These are phyloP conservation scores for Amanita phalloides DNA, from an alignment of 768 basidiomycete genomes.

Conservation along the genomic window DNA sequence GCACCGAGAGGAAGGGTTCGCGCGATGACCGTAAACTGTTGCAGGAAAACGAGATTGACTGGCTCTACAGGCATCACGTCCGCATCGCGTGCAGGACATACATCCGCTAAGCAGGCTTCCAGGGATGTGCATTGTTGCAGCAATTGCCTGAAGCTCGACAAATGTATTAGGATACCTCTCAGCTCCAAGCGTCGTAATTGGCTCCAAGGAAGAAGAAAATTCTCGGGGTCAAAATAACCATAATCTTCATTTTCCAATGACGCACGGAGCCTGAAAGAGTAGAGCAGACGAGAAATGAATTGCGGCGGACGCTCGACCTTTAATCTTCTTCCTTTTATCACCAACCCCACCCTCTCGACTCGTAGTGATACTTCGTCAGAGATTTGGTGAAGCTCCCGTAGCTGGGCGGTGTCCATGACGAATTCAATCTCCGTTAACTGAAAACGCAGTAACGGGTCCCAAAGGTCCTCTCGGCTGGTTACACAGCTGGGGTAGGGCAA, in stretches of 20 bases:
- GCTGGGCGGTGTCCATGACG: background rate
- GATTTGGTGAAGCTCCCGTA: background rate
- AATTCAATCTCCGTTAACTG: no score
- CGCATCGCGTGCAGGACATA: background rate
- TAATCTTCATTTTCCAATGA: background rate
- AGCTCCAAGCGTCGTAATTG: background rate
- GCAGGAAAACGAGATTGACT: no score
- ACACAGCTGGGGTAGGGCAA: no score
- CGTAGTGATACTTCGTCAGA: background rate
- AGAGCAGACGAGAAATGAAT: background rate
- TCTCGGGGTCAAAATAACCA: background rate
- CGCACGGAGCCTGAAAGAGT: background rate
- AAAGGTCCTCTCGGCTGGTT: no score
- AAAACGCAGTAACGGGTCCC: no score
- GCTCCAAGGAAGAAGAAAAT: background rate
- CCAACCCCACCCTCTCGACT: background rate
- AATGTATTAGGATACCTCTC: background rate
- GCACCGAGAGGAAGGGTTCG: background rate
- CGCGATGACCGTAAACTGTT: no score
- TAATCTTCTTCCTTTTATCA: background rate
- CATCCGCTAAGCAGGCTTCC: background rate
- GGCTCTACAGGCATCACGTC: background rate
- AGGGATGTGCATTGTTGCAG: background rate
- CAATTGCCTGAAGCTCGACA: background rate
- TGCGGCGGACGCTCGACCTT: background rate